Evolutionary conservation across 169 alveolate species (phyloP).

Genomic region (Eimeria falciformis): DNA sequence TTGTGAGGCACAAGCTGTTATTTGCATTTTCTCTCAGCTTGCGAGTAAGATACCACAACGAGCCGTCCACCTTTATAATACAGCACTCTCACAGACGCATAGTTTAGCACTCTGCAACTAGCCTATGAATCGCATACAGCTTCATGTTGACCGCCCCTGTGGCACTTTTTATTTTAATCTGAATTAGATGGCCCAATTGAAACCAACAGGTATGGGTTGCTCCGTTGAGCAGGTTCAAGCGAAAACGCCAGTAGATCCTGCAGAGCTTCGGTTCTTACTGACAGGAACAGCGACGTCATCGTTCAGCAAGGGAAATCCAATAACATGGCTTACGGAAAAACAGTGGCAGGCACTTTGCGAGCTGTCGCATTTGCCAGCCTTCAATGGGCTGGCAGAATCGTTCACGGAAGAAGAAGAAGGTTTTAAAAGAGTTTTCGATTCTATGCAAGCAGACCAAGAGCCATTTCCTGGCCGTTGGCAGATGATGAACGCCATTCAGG

Average conservation of each 20-base stretch:
- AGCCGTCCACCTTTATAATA: no score
- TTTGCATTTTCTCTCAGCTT: slow-evolving; percentile 91
- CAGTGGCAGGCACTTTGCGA: slow-evolving; percentile 93
- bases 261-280: slow-evolving; percentile 93
- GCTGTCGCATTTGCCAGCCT: slow-evolving; percentile 87
- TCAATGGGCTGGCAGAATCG: slow-evolving; percentile 90
- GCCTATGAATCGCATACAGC: no score
- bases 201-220: no score
- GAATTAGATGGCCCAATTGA: no score
- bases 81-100: no score
- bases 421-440: slow-evolving; percentile 90
- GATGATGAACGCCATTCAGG: slow-evolving; percentile 70
- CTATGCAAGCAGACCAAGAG: slow-evolving; percentile 91
- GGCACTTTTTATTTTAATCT: no score
- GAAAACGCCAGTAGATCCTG: slow-evolving; percentile 83
- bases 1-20: slow-evolving; percentile 91
- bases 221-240: slow-evolving; percentile 73
- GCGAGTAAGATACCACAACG: slow-evolving; percentile 61
- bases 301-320: slow-evolving; percentile 88
- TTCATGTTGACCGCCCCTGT: no score
- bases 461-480: slow-evolving; percentile 95
- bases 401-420: slow-evolving; percentile 86
- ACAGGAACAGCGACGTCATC: slow-evolving; percentile 94
- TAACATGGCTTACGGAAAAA: slow-evolving; percentile 92
- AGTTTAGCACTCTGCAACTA: no score